Percentiles rank a stretch among this genome's conserved stretches.
Evolutionary conservation across 2,329 filamentous ascomycete genomes (phyloP).

Genomic region (Nemania sp.): DNA sequence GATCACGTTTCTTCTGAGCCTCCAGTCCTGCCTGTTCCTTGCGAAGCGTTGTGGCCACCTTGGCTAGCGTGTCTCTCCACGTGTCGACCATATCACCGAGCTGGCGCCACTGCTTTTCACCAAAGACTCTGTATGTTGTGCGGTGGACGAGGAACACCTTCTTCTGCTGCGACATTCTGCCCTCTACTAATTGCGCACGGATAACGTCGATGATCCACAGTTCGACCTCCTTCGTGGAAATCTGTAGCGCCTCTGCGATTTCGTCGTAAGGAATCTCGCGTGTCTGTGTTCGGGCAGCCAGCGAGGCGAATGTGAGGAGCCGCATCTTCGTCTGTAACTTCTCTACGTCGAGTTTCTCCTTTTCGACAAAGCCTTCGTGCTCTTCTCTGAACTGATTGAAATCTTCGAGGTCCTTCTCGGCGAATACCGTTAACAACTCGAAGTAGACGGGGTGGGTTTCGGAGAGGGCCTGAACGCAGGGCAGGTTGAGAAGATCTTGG

Average conservation of each 20-base stretch:
- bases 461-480: conserved; percentile 82
- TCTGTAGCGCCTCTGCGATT: conserved; percentile 83
- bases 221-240: conserved; percentile 84
- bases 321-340: conserved; percentile 93
- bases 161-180: conserved; percentile 91
- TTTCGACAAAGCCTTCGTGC: conserved; percentile 82
- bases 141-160: conserved; percentile 94
- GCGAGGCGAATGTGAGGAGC: conserved; percentile 85
- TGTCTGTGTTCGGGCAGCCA: conserved; percentile 80
- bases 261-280: conserved; percentile 86
- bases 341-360: conserved; percentile 70
- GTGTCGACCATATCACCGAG: conserved; percentile 87
- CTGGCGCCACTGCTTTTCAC: conserved; percentile 97
- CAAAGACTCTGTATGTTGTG: conserved; percentile 94
- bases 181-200: conserved; percentile 91
- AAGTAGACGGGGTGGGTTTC: conserved; percentile 84
- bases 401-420: conserved; percentile 90
- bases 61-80: conserved; percentile 81
- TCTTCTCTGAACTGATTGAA: conserved; percentile 95
- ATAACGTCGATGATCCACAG: conserved; percentile 99
- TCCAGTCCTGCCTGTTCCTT: conserved; percentile 80
- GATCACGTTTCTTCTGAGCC: conserved; percentile 75
- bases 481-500: conserved; percentile 79
- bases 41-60: conserved; percentile 77
- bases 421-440: conserved; percentile 93